A percentile compares a stretch with the other conserved stretches of the same genome.
phyloP scores from a whole-genome alignment of 2,329 filamentous ascomycete species.

The Fusarium cyanostomum region DNA sequence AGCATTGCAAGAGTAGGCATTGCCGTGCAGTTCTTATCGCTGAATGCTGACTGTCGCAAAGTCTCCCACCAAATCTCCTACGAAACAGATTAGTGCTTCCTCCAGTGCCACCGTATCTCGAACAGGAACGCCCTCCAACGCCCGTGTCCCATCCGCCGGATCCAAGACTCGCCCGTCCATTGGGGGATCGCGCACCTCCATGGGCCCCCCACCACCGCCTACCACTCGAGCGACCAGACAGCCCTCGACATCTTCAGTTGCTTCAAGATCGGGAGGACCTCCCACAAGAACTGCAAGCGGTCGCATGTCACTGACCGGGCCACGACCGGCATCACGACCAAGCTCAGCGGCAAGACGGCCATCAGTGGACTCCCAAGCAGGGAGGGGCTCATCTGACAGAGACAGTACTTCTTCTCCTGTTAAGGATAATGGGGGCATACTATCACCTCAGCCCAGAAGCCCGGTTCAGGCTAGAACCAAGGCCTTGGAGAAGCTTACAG shows the following conservation, averaged over 20 bases:
- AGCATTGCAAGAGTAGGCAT: conserved; percentile 66
- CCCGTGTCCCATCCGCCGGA: conserved; percentile 55
- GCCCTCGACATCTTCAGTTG: conserved; percentile 55
- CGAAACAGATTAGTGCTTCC: conserved; percentile 72
- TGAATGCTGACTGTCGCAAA: conserved; percentile 48
- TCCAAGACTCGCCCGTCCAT: conserved; percentile 65
- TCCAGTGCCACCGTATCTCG: conserved; percentile 69
- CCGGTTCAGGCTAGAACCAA: conserved; percentile 61
- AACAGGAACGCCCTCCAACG: conserved; percentile 71
- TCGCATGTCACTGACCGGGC: conserved; percentile 52
- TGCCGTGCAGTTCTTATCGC: background rate
- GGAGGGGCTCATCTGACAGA: conserved; percentile 51
- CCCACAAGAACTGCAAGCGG: conserved; percentile 52
- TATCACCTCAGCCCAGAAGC: conserved; percentile 60
- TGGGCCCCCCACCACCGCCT: conserved; percentile 71
- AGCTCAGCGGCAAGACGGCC: conserved; percentile 52
- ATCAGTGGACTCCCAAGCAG: conserved; percentile 59
- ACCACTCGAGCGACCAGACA: conserved; percentile 55
- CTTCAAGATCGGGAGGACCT: conserved; percentile 46
- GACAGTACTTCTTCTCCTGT: conserved; percentile 53
- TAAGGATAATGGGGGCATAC: conserved; percentile 62
- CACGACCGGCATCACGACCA: conserved; percentile 51
- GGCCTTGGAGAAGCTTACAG: conserved; percentile 62
- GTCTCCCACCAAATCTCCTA: conserved; percentile 83
- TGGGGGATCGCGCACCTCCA: conserved; percentile 67